Conservation (phyloP, 129 eudicot species). For the Arctium lappa region DNA sequence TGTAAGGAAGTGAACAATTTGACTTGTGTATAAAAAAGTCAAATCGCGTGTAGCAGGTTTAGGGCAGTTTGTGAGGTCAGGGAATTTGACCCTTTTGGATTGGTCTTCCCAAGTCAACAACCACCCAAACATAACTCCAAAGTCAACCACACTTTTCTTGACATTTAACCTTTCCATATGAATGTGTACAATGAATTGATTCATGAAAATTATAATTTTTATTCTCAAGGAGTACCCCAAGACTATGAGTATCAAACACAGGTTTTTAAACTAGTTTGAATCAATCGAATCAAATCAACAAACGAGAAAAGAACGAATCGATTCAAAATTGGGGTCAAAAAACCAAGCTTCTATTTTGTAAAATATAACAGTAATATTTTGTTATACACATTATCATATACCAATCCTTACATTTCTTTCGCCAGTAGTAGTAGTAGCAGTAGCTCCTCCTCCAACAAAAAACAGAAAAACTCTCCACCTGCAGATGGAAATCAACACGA, state of each 20-base stretch:
- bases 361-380: background rate
- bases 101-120: constrained; percentile 22
- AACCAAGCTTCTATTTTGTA: background rate
- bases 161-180: background rate
- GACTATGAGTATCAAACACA: background rate
- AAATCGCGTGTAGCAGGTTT: constrained; percentile 44
- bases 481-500: background rate
- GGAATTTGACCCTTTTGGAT: constrained; percentile 40
- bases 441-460: background rate
- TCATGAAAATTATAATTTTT: background rate
- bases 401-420: background rate
- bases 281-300: background rate
- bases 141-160: background rate
- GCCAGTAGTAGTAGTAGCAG: background rate
- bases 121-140: background rate
- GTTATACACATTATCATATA: background rate
- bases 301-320: background rate
- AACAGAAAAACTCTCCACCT: background rate
- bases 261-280: background rate
- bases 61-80: constrained; percentile 33
- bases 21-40: constrained; percentile 24
- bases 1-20: constrained; percentile 10
- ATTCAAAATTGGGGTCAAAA: background rate
- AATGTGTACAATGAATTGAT: background rate
- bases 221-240: too few species aligned